Base-by-base conservation (phyloP, 208 protist species). In the Entamoeba nuttalli region DNA sequence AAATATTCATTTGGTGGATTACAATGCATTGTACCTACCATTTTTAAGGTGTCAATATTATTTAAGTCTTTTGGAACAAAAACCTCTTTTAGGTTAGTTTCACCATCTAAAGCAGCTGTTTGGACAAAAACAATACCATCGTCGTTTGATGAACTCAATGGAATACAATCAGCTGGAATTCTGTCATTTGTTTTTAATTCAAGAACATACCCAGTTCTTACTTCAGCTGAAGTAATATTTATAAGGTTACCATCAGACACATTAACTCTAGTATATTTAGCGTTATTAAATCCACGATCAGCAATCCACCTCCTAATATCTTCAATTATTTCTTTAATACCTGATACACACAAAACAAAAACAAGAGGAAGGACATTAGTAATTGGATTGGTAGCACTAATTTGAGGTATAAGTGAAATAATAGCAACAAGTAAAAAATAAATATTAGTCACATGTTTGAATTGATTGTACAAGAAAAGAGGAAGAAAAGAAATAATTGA, bases 41-140 rank as follows among this genome's bases (percentile, higher is more conserved):
- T 7, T 93, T 19, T 41, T 7, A 50, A 17, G 1, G 35, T 5
- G 2, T 51, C 25, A 5, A 25, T 9, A 35, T 21, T 30, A 2
- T 35, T 17, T 9, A 95, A 51, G 2, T 95, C 48, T 62, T 94
- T 51, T 84, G 95, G 57, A 2, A 69, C 17, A 69, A 35, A n/a
- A 51, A 50, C 30, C 5, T 19, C 30, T 57, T 96, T 96, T 21
- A 95, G 3, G 51, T 96, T 94, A 25, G 93, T 96, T 55, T 96
- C 96, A 17, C 96, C 96, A 95, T 96, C 96, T n/a, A 96, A 41
- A 5, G 96, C 95, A 17, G 95, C 53, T 35, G 96, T 96, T 51
- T 93, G 44, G 0, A 95, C 69, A 52, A 52, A 94, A 11, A 30
- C 25, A 35, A 19, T 11, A 21, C 62, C 44, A 9, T 21, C 11